phyloP scores from a whole-genome alignment of 345 rosid genomes.

The Atalantia buxifolia region DNA sequence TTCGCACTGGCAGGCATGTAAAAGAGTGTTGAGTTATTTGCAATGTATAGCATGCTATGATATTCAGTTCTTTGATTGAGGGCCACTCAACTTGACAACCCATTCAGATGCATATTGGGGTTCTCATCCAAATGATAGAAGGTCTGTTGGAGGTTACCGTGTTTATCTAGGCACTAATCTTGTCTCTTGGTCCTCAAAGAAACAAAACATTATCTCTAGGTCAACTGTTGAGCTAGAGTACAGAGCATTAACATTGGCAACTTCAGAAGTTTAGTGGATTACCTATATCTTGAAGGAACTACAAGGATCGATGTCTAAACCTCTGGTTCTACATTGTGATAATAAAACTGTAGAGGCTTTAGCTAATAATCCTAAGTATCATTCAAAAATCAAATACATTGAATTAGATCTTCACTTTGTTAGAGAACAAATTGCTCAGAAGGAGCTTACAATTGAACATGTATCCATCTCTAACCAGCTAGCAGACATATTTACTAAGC shows the following conservation, averaged over 20 bases:
- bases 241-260: not conserved
- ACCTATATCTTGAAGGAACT: not conserved
- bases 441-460: not conserved
- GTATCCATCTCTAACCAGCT: too few relatives aligned
- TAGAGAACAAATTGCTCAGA: not conserved
- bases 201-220: too few relatives aligned
- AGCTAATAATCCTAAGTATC: too few relatives aligned
- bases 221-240: too few relatives aligned
- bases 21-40: not conserved
- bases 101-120: too few relatives aligned
- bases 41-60: not conserved
- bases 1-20: not conserved
- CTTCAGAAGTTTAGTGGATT: not conserved
- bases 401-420: not conserved
- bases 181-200: not conserved
- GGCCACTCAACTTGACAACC: too few relatives aligned
- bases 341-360: not conserved
- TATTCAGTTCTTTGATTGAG: too few relatives aligned
- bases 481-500: not conserved
- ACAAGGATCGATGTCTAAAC: rapidly evolving
- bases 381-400: too few relatives aligned
- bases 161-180: too few relatives aligned
- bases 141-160: not conserved
- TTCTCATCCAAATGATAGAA: not conserved
- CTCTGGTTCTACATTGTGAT: too few relatives aligned